Conservation (phyloP, 2,329 filamentous ascomycete species). For the Aspergillus sp. region DNA sequence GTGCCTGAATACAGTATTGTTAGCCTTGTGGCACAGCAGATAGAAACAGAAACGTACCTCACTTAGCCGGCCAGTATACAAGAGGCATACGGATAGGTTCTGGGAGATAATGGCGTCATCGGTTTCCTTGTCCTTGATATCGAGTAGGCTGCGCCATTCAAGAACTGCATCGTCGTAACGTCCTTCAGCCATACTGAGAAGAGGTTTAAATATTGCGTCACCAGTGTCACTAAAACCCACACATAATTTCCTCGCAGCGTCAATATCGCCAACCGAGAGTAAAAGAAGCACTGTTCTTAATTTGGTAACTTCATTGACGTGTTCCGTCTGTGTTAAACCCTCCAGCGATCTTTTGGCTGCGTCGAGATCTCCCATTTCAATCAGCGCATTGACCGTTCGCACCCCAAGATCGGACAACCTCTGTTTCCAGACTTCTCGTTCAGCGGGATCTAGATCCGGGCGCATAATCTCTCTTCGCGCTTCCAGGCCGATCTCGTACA, state of each 20-base stretch:
- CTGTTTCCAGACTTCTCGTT: conserved; percentile 66
- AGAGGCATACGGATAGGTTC: conserved; percentile 78
- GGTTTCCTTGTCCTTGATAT: conserved; percentile 43
- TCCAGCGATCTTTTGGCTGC: conserved; percentile 74
- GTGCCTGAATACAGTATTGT: conserved; percentile 51
- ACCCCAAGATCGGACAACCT: conserved; percentile 74
- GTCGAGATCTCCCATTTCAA: conserved; percentile 76
- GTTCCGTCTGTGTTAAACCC: conserved; percentile 48
- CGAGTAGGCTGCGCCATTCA: conserved; percentile 59
- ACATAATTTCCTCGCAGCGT: conserved; percentile 62
- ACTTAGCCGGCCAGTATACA: conserved; percentile 76
- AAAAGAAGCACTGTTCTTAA: conserved; percentile 63
- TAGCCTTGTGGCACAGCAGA: neutral
- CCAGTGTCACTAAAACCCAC: conserved; percentile 39
- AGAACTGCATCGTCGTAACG: conserved; percentile 64
- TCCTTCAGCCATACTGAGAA: conserved; percentile 77
- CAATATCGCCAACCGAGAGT: conserved; percentile 75
- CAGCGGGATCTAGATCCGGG: conserved; percentile 54
- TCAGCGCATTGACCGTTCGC: conserved; percentile 54
- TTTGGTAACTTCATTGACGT: conserved; percentile 32
- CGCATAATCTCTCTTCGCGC: conserved; percentile 62
- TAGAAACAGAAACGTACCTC: conserved; percentile 53
- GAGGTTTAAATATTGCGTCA: conserved; percentile 50
- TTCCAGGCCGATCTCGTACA: conserved; percentile 83
- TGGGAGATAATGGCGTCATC: conserved; percentile 71